Evolutionary conservation across 2,329 filamentous ascomycete genomes (phyloP), one percentile per base, ranked within the genome.

Genomic region (Ophiocordyceps australis): DNA sequence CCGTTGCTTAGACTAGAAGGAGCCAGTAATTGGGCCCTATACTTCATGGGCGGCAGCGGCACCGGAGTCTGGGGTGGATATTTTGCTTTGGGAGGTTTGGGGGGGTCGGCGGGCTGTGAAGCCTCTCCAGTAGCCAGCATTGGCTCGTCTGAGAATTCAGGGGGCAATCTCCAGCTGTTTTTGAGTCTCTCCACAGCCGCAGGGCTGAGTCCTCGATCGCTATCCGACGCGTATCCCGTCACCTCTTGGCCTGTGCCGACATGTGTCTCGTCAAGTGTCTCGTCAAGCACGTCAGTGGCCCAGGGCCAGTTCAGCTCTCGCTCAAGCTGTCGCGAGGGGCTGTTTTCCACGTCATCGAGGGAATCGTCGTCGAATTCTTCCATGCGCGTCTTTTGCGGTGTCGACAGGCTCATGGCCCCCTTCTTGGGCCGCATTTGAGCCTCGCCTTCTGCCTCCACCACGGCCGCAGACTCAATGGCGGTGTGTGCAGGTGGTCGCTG

Each of bases 341-440:
- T 43, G 4, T 9, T 22, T 5, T 30, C 29, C 5, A 47, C 42
- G 0, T 47, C 43, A 17, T 43, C 46, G n/a, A n/a, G n/a, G 2
- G 45, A 45, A 0, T 43, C 15, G 1, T 32, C 41, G 15, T 42
- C 43, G 25, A 49, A 46, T 2, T 45, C 46, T 9, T 34, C 29
- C 12, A 47, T 22, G 6, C 36, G 39, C 2, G 33, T 32, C 34
- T 55, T 54, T 2, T 41, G 37, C 3, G 52, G 52, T 2, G 45
- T 52, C 2, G 43, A 45, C 3, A 54, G 33, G 23, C 42, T 49
- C 38, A 54, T 47, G 5, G 41, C 41, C 1, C 43, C 39, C 25
- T 37, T 41, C 30, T 40, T 47, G 4, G 39, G 40, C 12, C 36
- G 33, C 1, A 33, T 32, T 30, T 40, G 26, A 8, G 34, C 30